phyloP scores from a whole-genome alignment of 2,329 filamentous ascomycete species.

The Pezicula carpinea region DNA sequence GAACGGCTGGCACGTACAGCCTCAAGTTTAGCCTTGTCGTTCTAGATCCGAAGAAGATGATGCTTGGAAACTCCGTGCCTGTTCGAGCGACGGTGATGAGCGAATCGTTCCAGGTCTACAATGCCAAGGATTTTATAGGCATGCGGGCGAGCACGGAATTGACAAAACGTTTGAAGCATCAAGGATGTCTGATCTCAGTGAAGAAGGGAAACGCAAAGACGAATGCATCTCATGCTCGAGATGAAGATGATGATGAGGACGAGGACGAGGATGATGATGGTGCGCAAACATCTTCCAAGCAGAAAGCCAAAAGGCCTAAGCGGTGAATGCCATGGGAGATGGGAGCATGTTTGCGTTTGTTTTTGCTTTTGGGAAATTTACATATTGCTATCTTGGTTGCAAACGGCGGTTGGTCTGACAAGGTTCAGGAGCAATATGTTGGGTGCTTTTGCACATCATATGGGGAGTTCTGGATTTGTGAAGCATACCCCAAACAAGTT shows the following conservation, averaged over 20 bases:
- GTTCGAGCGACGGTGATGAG: conserved; percentile 53
- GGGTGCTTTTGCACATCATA: no score
- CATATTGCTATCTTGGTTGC: background rate
- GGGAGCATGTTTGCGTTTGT: background rate
- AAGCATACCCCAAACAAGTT: no score
- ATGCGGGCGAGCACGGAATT: conserved; percentile 75
- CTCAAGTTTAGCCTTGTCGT: conserved; percentile 71
- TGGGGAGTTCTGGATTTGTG: no score
- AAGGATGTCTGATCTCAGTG: conserved; percentile 79
- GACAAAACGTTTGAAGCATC: conserved; percentile 69
- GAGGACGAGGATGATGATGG: conserved; percentile 18
- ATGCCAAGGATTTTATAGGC: conserved; percentile 80
- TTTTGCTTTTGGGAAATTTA: background rate
- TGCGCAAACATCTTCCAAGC: conserved; percentile 6
- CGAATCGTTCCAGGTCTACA: conserved; percentile 74
- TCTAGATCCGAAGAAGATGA: conserved; percentile 57
- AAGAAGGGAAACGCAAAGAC: conserved; percentile 76
- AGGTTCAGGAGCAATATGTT: no score
- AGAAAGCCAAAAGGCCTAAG: conserved; percentile 12
- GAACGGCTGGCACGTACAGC: conserved; percentile 71
- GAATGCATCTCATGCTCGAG: conserved; percentile 26
- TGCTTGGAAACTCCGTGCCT: conserved; percentile 46
- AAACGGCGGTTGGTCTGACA: no score
- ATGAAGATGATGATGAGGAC: conserved; percentile 21
- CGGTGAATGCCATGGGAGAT: conserved; percentile 3